Percentiles rank a stretch among this genome's conserved stretches.
Conservation (phyloP, 208 protist genomes). For the Leishmania aethiopica region DNA sequence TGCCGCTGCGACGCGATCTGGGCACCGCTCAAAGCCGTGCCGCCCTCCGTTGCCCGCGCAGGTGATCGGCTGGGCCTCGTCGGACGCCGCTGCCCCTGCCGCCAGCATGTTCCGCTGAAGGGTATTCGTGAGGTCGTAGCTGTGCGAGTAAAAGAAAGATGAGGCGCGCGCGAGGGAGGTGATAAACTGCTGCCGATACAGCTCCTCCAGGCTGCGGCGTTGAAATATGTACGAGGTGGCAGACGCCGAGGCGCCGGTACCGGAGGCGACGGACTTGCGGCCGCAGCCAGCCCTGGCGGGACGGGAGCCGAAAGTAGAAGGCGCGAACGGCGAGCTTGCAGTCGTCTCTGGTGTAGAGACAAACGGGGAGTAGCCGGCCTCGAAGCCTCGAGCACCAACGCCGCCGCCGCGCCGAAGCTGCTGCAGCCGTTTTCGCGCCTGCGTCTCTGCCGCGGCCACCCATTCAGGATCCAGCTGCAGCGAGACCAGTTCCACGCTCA, state of each 20-base stretch:
- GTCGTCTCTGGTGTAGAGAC: neutral
- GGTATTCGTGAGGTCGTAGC: slow-evolving; percentile 95
- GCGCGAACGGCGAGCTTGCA: neutral
- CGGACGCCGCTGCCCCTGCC: neutral
- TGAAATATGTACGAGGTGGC: slow-evolving; percentile 30
- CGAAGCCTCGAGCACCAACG: neutral
- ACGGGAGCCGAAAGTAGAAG: neutral
- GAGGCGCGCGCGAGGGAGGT: slow-evolving; percentile 51
- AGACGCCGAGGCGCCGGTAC: neutral
- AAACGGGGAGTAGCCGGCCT: neutral
- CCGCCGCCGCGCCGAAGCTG: neutral
- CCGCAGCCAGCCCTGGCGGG: neutral
- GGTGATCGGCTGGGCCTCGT: neutral
- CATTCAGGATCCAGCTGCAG: slow-evolving; percentile 32
- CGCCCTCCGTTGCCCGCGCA: neutral
- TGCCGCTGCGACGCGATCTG: neutral
- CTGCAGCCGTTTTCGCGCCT: slow-evolving; percentile 2
- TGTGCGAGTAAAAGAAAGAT: slow-evolving; percentile 96
- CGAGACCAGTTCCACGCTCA: slow-evolving; percentile 71
- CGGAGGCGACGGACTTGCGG: neutral
- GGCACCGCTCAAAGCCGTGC: neutral
- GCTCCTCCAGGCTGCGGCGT: slow-evolving; percentile 40
- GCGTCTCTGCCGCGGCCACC: slow-evolving; percentile 9
- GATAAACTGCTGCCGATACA: slow-evolving; percentile 81
- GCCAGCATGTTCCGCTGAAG: slow-evolving; percentile 94